Percentiles rank a stretch among this genome's conserved stretches.
These are phyloP conservation scores for Termitomyces sp. DNA, from an alignment of 768 basidiomycete genomes.

Conservation along the genomic window DNA sequence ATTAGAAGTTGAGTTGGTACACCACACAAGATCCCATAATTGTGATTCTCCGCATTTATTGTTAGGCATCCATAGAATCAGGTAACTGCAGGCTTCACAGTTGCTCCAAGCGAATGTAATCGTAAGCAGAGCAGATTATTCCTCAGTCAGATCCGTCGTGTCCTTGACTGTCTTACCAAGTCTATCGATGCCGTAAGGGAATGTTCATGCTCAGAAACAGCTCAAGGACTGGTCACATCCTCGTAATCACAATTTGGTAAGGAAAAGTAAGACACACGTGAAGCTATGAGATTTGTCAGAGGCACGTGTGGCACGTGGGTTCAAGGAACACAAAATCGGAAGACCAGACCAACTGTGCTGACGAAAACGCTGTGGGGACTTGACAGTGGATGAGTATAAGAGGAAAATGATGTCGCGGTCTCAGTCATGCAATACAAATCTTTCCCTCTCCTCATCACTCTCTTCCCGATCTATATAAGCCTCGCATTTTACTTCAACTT, in stretches of 20 bases:
- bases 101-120: not conserved
- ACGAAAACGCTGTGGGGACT: constrained; percentile 1
- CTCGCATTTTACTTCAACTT: constrained; percentile 30
- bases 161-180: not conserved
- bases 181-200: not conserved
- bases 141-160: not conserved
- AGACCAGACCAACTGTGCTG: constrained; percentile 2
- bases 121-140: not conserved
- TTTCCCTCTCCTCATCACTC: constrained; percentile 29
- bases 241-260: constrained; percentile 4
- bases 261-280: not conserved
- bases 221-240: not conserved
- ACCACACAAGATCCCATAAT: not conserved
- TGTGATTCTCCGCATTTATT: not conserved
- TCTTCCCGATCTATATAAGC: constrained; percentile 37
- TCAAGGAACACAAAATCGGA: not conserved
- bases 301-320: constrained; percentile 2
- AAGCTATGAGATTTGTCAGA: not conserved
- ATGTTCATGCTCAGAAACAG: not conserved
- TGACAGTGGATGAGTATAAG: not conserved
- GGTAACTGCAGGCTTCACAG: not conserved
- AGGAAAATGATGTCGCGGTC: constrained; percentile 4
- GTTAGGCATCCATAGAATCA: not conserved
- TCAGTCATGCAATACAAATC: constrained; percentile 32
- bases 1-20: too few relatives aligned